Evolutionary conservation across 2,329 filamentous ascomycete species (phyloP).

Genomic region (Septoria petroselini): DNA sequence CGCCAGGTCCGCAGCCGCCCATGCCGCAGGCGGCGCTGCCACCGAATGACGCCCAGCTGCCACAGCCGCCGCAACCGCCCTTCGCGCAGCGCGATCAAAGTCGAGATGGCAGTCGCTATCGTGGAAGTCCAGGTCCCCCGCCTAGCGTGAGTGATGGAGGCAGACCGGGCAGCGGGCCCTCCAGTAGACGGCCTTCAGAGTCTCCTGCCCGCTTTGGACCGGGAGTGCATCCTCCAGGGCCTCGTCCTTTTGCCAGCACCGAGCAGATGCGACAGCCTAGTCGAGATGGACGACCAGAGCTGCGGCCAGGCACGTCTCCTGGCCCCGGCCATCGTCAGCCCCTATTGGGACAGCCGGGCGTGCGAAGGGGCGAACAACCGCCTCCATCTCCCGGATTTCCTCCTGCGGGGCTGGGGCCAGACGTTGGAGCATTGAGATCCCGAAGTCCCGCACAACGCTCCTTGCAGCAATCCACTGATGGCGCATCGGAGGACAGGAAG

Average conservation of each 20-base stretch:
- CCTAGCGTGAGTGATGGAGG: conserved; percentile 29
- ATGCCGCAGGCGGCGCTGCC: conserved; percentile 5
- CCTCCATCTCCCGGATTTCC: conserved; percentile 5
- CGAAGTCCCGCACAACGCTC: conserved; percentile 26
- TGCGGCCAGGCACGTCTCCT: conserved; percentile 32
- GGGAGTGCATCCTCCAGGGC: conserved; percentile 16
- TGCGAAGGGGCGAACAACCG: conserved; percentile 7
- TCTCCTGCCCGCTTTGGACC: conserved; percentile 24
- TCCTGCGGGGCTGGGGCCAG: neutral
- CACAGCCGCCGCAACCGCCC: conserved; percentile 34
- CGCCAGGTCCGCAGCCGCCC: conserved; percentile 15
- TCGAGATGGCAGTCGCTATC: conserved; percentile 33
- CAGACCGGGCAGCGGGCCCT: conserved; percentile 20
- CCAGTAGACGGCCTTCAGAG: conserved; percentile 24
- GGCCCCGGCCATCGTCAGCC: conserved; percentile 19
- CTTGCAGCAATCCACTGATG: conserved; percentile 20
- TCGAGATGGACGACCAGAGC: conserved; percentile 28
- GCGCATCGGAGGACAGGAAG: conserved; percentile 22
- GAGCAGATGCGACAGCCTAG: conserved; percentile 38
- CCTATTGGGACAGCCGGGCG: neutral
- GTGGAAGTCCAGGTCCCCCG: conserved; percentile 34
- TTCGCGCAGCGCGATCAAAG: conserved; percentile 35
- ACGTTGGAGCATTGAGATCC: conserved; percentile 17
- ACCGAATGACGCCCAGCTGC: conserved; percentile 19
- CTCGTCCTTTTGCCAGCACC: conserved; percentile 33